Evolutionary conservation across 257 asterid species (phyloP).

Genomic region (Petrea volubilis): DNA sequence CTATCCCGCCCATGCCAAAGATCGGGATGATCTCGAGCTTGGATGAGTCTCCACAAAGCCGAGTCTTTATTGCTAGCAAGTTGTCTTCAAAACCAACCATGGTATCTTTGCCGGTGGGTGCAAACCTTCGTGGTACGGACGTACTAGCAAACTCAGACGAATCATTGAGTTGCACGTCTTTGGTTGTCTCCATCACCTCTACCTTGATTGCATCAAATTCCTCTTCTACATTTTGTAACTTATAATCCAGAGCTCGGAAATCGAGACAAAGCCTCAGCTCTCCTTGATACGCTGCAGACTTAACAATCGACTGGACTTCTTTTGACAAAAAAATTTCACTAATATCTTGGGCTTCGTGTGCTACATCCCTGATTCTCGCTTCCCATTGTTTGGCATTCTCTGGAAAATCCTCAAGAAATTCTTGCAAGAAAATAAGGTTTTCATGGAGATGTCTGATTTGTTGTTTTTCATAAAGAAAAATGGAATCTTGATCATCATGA

Average conservation of each 20-base stretch:
- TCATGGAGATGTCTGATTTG: not conserved
- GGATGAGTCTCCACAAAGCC: too few relatives aligned
- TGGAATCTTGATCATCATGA: not conserved
- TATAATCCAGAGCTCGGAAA: too few relatives aligned
- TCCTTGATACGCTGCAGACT: too few relatives aligned
- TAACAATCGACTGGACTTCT: not conserved
- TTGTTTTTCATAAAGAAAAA: not conserved
- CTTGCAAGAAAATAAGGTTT: not conserved
- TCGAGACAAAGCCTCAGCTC: not conserved
- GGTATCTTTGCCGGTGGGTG: too few relatives aligned
- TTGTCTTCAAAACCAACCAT: too few relatives aligned
- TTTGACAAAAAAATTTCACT: not conserved
- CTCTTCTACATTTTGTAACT: not conserved
- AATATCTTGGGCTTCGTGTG: not conserved
- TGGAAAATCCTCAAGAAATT: not conserved
- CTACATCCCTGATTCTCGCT: not conserved
- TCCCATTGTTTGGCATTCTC: not conserved
- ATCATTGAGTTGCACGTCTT: not conserved
- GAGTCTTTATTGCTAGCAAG: too few relatives aligned
- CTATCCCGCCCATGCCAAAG: too few relatives aligned
- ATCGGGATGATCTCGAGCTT: too few relatives aligned
- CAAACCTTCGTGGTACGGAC: not conserved
- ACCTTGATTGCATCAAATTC: not conserved
- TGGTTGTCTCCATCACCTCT: not conserved
- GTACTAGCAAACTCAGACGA: too few relatives aligned